Evolutionary conservation across 202 grass and related monocot genomes (phyloP), one percentile per base, ranked within the genome.

Genomic region (Carex arenaria): DNA sequence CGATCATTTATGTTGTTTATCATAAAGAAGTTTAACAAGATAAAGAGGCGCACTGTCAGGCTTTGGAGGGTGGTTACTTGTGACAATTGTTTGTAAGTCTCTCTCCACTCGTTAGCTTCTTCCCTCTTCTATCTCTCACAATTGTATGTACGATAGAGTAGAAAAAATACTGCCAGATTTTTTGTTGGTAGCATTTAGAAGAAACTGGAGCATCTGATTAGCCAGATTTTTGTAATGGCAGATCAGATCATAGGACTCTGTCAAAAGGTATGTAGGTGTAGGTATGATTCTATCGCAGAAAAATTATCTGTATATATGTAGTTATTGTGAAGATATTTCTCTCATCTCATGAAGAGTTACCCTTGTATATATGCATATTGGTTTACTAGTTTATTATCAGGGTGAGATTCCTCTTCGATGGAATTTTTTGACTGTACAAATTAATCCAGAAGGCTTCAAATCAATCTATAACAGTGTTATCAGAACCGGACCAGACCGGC

Each of bases 11-110:
- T 91, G 14, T 82, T 61, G 4, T 90, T 93, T 81, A 65, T 97
- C 36, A 59, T 80, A 19, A 87, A 76, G 69, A 91, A 87, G 68
- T 80, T 92, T 11, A 65, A 94, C 22, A 94, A 90, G 76, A 90
- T 97, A 32, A 85, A 86, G 7, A 89, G 94, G 81, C 82, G 89
- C 5, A 67, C 92, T 0, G 94, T 42, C 49, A 86, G 85, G 64
- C 56, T 97, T 53, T 97, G 87, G 92, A 97, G 86, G 64, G 8
- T 97, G 64, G 66, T 97, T 2, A 88, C 90, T 68, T 94, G 94
- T 80, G 40, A 83, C 43, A 34, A 88, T 47, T 97, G 92, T 47
- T 17, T 73, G 65, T 97, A 79, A 47, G 43, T 51, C 12, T 53
- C 1, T 75, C 1, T 31, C 47, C 6, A 3, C 31, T 10, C 12